phyloP scores from a whole-genome alignment of 192 early-diverging fungal species.

The Coemansia sp. region DNA sequence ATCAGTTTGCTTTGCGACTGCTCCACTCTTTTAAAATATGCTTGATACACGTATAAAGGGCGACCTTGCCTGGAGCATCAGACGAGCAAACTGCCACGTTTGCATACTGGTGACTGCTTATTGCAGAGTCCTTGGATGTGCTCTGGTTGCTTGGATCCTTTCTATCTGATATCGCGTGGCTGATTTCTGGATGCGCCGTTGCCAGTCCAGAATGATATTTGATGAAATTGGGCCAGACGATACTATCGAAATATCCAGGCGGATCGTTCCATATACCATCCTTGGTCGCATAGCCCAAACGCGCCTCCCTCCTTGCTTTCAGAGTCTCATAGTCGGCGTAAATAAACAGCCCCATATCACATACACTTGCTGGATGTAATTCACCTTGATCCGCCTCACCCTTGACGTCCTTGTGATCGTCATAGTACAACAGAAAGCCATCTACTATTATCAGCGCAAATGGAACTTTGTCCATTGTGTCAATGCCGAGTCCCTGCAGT shows the following conservation, averaged over 20 bases:
- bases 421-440: constrained; percentile 76
- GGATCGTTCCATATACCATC: constrained; percentile 78
- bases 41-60: constrained; percentile 11
- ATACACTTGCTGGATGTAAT: constrained; percentile 23
- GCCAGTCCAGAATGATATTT: constrained; percentile 26
- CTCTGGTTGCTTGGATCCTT: no score
- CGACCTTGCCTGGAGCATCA: constrained; percentile 13
- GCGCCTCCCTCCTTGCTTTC: constrained; percentile 58
- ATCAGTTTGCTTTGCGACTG: neutral
- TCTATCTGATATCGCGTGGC: no score
- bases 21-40: constrained; percentile 15
- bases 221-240: constrained; percentile 76
- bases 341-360: constrained; percentile 42
- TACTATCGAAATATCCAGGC: constrained; percentile 68
- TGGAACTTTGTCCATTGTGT: constrained; percentile 9
- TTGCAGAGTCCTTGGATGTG: no score
- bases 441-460: constrained; percentile 53
- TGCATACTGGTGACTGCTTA: no score
- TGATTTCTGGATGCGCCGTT: constrained; percentile 10
- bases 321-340: constrained; percentile 59
- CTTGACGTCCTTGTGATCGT: constrained; percentile 44
- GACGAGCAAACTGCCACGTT: constrained; percentile 36
- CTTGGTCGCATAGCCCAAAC: constrained; percentile 70
- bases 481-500: constrained; percentile 6
- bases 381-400: no score